Evolutionary conservation across 75 land plant genomes (phyloP), one percentile per base, ranked within the genome.

Genomic region (Chamaecyparis obtusa): DNA sequence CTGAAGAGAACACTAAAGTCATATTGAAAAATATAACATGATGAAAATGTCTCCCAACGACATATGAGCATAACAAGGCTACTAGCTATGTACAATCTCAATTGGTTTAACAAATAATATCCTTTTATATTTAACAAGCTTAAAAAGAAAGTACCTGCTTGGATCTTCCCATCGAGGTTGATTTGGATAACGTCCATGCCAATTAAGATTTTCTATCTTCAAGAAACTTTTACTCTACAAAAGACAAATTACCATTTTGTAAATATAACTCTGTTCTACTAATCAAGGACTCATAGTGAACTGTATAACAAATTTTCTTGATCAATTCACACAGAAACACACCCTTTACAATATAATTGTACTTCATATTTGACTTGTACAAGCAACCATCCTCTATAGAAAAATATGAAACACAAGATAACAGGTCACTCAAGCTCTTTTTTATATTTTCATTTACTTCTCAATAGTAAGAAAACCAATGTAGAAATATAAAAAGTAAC

Each of bases 121-220:
- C 46, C 48, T 3, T 44, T 2, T 30, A 77, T 43, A 80, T 9
- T 9, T 43, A 44, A 32, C n/a, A 80, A 80, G n/a, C n/a, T 43
- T 9, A 27, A 80, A 2, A 27, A 80, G 48, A 44, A 43, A 21
- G 16, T 51, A 84, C 85, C 85, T 84, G 85, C 39, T 84, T 33
- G 85, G 36, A 55, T 84, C 85, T 33, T 84, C 85, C 85, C 85
- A 84, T 32, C 54, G 85, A 55, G 85, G 85, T 84, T 84, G 39
- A 51, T 84, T 30, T 51, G 85, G 60, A 84, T 21, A 14, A 54
- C 19, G 35, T 33, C 84, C 84, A 83, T 83, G 84, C 84, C 84
- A 83, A 48, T 32, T 55, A 44, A 84, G 64, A 84, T 84, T 49
- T 84, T 84, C 85, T 48, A 84, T 84, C 60, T 84, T 84, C 41